These are phyloP conservation scores for Naegleria lovaniensis DNA, from an alignment of 208 protist genomes.

Conservation along the genomic window DNA sequence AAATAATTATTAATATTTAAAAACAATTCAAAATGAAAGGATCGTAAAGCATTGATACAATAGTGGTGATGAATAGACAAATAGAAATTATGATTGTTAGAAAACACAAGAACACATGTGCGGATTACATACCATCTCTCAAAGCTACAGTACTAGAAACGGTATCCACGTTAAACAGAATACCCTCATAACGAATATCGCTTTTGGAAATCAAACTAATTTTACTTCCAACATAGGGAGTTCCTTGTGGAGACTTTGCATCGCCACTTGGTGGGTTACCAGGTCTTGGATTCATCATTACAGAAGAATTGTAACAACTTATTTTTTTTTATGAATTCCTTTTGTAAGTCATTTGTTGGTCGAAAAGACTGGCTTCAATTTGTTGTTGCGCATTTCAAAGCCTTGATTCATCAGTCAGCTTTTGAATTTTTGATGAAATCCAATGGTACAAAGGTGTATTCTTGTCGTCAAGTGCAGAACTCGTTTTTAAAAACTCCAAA, in stretches of 20 bases:
- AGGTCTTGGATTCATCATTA: background rate
- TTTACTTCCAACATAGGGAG: slow-evolving; percentile 48
- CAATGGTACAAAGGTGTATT: too few relatives aligned
- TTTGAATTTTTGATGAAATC: too few relatives aligned
- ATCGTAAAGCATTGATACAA: background rate
- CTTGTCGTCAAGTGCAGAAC: too few relatives aligned
- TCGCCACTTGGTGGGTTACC: background rate
- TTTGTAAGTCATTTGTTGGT: background rate
- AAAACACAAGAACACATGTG: background rate
- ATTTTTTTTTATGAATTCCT: background rate
- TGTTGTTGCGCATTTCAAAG: too few relatives aligned
- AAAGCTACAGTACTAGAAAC: slow-evolving; percentile 47
- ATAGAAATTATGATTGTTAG: background rate
- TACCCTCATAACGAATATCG: slow-evolving; percentile 57
- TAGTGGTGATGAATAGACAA: background rate
- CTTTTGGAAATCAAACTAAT: slow-evolving; percentile 53
- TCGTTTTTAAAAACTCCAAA: too few relatives aligned
- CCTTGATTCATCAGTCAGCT: too few relatives aligned
- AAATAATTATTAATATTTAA: background rate
- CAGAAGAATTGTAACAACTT: background rate
- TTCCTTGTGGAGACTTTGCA: background rate
- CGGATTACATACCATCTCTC: slow-evolving; percentile 35
- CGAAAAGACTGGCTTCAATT: too few relatives aligned
- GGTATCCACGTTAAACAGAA: slow-evolving; percentile 48
- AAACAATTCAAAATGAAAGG: background rate